Evolutionary conservation across 1,139 yeast species (phyloP).

Genomic region (Pichia sp.): DNA sequence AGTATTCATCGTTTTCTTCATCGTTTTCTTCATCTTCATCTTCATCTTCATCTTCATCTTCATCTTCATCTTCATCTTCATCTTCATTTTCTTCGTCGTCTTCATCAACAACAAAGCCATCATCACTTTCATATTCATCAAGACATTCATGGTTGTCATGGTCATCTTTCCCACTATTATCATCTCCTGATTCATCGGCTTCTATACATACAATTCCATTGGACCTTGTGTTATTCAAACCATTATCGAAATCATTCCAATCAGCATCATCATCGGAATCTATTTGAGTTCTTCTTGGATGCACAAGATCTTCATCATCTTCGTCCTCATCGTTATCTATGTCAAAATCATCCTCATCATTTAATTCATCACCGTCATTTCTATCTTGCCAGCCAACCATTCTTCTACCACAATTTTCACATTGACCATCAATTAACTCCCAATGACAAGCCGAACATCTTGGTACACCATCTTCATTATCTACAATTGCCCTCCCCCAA

Average conservation of each 20-base stretch:
- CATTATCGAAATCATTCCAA: slow-evolving; percentile 12
- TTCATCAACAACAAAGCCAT: slow-evolving; percentile 16
- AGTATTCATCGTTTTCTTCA: slow-evolving; percentile 1
- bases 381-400: slow-evolving; percentile 18
- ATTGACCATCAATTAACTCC: slow-evolving; percentile 41
- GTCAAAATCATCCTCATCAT: slow-evolving; percentile 10
- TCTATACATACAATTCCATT: background rate
- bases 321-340: slow-evolving; percentile 12
- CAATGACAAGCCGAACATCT: slow-evolving; percentile 78
- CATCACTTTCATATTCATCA: slow-evolving; percentile 14
- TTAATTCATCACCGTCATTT: slow-evolving; percentile 15
- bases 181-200: slow-evolving; percentile 3
- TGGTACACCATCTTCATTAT: slow-evolving; percentile 68
- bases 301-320: slow-evolving; percentile 5
- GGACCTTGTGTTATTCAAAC: slow-evolving; percentile 2
- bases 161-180: slow-evolving; percentile 1
- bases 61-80: background rate
- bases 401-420: slow-evolving; percentile 22
- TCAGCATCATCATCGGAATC: slow-evolving; percentile 8
- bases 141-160: background rate
- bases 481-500: slow-evolving; percentile 46
- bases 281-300: background rate
- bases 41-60: background rate
- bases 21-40: background rate
- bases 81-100: slow-evolving; percentile 8